phyloP scores from a whole-genome alignment of 345 rosid genomes.

The Arabidopsis arenosa region DNA sequence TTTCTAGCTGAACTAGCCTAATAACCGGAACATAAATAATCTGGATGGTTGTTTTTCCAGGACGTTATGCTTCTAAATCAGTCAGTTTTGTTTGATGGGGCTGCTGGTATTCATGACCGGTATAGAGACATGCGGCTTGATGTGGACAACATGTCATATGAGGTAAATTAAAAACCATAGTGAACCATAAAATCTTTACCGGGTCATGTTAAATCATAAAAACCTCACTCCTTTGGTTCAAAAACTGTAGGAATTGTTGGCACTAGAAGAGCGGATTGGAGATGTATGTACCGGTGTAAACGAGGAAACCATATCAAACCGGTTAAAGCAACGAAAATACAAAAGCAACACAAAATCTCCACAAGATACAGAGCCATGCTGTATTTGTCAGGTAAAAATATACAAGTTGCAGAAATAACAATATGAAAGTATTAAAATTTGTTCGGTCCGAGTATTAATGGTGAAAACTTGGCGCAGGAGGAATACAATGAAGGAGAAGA shows the following conservation, averaged over 20 bases:
- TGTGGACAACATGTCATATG: slow-evolving; percentile 98
- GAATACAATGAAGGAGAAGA: slow-evolving; percentile 69
- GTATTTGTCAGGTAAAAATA: slow-evolving; percentile 75
- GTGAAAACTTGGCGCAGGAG: slow-evolving; percentile 59
- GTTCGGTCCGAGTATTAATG: neutral
- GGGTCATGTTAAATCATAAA: neutral
- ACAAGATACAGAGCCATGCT: slow-evolving; percentile 79
- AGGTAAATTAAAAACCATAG: slow-evolving; percentile 52
- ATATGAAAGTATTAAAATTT: neutral
- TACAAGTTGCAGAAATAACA: neutral
- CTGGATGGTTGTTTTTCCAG: slow-evolving; percentile 46
- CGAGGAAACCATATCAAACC: slow-evolving; percentile 66
- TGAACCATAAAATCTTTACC: neutral
- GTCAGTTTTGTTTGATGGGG: slow-evolving; percentile 62
- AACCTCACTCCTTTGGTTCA: slow-evolving; percentile 2
- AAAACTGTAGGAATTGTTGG: slow-evolving; percentile 70
- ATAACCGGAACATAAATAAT: neutral
- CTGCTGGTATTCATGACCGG: slow-evolving; percentile 75
- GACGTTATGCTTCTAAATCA: slow-evolving; percentile 87
- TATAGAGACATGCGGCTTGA: slow-evolving; percentile 98
- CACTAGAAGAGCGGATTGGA: slow-evolving; percentile 93
- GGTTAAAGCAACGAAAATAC: slow-evolving; percentile 56
- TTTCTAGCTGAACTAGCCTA: slow-evolving; percentile 10
- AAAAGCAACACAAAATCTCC: slow-evolving; percentile 34
- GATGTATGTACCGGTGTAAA: slow-evolving; percentile 86